Conservation (phyloP, 495 filamentous ascomycete species). For the Daldinia bambusicola region DNA sequence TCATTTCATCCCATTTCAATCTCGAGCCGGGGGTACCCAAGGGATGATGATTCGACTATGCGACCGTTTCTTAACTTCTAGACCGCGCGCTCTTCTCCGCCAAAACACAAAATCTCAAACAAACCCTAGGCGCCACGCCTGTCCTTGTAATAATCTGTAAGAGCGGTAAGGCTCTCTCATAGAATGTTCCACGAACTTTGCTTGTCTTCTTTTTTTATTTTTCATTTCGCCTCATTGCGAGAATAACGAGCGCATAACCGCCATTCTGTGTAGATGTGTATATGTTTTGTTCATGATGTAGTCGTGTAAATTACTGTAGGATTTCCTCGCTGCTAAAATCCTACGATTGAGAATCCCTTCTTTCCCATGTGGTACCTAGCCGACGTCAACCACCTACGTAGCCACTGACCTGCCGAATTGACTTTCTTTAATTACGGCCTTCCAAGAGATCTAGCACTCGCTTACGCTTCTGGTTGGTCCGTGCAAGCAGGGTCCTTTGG, state of each 20-base stretch:
- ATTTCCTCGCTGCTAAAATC: slow-evolving; percentile 23
- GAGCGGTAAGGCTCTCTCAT: slow-evolving; percentile 12
- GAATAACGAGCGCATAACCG: background rate
- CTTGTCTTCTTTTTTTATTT: slow-evolving; percentile 9
- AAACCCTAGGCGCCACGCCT: slow-evolving; percentile 32
- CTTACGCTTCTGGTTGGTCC: background rate
- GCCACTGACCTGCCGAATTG: background rate
- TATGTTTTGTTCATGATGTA: slow-evolving; percentile 9
- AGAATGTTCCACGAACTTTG: slow-evolving; percentile 42
- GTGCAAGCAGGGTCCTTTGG: slow-evolving; percentile 2
- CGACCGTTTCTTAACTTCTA: slow-evolving; percentile 28
- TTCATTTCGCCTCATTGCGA: too few species aligned
- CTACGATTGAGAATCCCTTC: background rate
- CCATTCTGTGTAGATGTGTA: background rate
- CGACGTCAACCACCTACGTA: slow-evolving; percentile 6
- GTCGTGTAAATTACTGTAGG: slow-evolving; percentile 20
- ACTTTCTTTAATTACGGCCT: slow-evolving; percentile 5
- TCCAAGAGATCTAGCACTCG: slow-evolving; percentile 5
- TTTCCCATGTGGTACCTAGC: background rate
- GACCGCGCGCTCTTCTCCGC: slow-evolving; percentile 11
- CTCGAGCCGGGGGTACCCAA: slow-evolving; percentile 18
- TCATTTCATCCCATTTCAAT: slow-evolving; percentile 18
- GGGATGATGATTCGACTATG: slow-evolving; percentile 33
- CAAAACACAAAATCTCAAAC: slow-evolving; percentile 34
- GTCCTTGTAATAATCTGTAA: slow-evolving; percentile 26